Evolutionary conservation across 2,329 filamentous ascomycete genomes (phyloP).

Genomic region (Colletotrichum tamarilloi): DNA sequence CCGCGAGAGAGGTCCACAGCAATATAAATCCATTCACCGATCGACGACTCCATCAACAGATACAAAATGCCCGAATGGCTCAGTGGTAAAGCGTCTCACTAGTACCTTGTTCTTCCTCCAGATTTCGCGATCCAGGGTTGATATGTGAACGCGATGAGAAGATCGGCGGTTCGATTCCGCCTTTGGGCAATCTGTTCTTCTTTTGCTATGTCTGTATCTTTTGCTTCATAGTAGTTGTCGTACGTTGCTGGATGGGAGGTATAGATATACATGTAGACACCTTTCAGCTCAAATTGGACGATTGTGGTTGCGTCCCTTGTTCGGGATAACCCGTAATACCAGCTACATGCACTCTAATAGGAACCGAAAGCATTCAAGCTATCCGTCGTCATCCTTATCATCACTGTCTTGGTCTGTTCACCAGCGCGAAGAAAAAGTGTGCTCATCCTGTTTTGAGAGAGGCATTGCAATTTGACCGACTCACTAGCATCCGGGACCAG

Average conservation of each 20-base stretch:
- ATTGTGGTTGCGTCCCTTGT: background rate
- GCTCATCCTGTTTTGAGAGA: background rate
- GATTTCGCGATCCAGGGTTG: background rate
- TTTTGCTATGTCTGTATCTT: background rate
- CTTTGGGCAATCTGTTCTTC: slow-evolving; percentile 18
- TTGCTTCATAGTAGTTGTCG: background rate
- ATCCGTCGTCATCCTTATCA: background rate
- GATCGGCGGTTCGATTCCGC: slow-evolving; percentile 35
- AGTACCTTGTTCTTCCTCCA: slow-evolving; percentile 1
- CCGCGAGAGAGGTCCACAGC: background rate
- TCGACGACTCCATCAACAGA: background rate
- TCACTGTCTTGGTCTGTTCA: background rate
- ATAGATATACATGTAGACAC: background rate
- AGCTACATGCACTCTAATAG: too few species aligned
- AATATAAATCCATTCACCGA: background rate
- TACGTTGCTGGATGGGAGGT: background rate
- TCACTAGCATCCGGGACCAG: background rate
- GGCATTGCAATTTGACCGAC: background rate
- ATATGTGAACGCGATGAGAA: slow-evolving; percentile 17
- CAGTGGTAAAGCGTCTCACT: slow-evolving; percentile 37
- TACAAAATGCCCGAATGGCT: slow-evolving; percentile 29
- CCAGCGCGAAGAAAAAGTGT: background rate
- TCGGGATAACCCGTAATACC: too few species aligned
- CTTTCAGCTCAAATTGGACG: background rate
- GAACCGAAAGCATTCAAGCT: too few species aligned